Evolutionary conservation across 805 yeast genomes (phyloP).

Genomic region (Sugiyamaella lignohabitans): DNA sequence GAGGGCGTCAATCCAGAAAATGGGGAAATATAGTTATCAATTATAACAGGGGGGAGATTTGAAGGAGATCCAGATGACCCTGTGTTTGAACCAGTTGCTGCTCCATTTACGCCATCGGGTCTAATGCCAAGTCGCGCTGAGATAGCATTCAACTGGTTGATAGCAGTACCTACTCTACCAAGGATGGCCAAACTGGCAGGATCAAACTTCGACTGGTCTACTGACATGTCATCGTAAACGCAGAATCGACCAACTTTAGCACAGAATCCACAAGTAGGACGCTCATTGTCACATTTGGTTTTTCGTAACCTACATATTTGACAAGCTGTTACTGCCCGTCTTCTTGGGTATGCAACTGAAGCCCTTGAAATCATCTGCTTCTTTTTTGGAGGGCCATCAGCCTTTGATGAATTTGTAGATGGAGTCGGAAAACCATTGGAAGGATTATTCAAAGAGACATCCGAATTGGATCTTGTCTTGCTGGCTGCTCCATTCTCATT

Average conservation of each 20-base stretch:
- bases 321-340: slow-evolving; percentile 64
- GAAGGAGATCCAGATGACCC: background rate
- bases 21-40: background rate
- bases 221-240: slow-evolving; percentile 30
- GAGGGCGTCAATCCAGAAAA: background rate
- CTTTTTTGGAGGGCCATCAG: background rate
- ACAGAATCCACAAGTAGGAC: slow-evolving; percentile 51
- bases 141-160: slow-evolving; percentile 11
- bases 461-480: too few species aligned
- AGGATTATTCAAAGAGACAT: too few species aligned
- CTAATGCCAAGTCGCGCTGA: slow-evolving; percentile 7
- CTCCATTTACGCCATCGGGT: background rate
- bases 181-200: slow-evolving; percentile 18
- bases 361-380: background rate
- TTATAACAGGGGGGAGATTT: background rate
- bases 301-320: slow-evolving; percentile 60
- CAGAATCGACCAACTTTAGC: slow-evolving; percentile 55
- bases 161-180: slow-evolving; percentile 11
- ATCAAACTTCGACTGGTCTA: slow-evolving; percentile 16
- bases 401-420: too few species aligned
- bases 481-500: too few species aligned
- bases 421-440: too few species aligned
- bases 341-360: slow-evolving; percentile 21
- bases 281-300: slow-evolving; percentile 49
- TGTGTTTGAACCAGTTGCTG: background rate